Percentiles rank a stretch among this genome's conserved stretches.
phyloP scores from a whole-genome alignment of 2,329 filamentous ascomycete genomes.

The Immersiporthe knoxdaviesiana region DNA sequence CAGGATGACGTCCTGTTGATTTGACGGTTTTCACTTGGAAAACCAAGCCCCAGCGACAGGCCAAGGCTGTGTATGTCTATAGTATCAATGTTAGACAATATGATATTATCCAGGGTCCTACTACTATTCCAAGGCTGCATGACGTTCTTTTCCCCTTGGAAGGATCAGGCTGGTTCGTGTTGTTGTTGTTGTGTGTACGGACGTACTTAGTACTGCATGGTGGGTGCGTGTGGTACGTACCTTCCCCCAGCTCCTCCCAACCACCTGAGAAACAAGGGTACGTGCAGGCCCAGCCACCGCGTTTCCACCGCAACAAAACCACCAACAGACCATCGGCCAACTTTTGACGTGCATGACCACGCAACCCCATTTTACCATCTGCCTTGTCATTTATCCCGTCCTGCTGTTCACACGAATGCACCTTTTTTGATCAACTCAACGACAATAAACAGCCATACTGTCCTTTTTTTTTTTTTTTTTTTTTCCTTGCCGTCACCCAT shows the following conservation, averaged over 20 bases:
- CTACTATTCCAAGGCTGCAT: neutral
- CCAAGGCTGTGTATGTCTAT: neutral
- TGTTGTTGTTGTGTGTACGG: neutral
- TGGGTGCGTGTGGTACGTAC: neutral
- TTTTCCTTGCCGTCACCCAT: too few species aligned
- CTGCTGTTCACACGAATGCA: neutral
- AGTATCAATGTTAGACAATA: neutral
- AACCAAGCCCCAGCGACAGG: neutral
- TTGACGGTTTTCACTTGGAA: neutral
- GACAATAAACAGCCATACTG: neutral
- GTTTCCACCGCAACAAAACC: conserved; percentile 30
- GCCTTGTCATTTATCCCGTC: neutral
- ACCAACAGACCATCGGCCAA: conserved; percentile 16
- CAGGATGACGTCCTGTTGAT: conserved; percentile 9
- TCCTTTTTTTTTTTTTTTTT: neutral
- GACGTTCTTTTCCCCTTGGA: neutral
- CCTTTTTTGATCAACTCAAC: neutral
- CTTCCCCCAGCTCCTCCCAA: conserved; percentile 22
- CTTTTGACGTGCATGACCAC: conserved; percentile 19
- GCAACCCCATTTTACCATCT: neutral
- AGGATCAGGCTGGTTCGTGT: neutral
- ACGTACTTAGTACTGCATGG: neutral
- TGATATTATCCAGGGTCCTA: neutral
- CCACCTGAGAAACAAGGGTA: conserved; percentile 20
- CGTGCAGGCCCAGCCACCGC: conserved; percentile 28